Evolutionary conservation across 1,139 yeast genomes (phyloP), one percentile per base, ranked within the genome.

Genomic region (Debaryomyces psychrophilus): DNA sequence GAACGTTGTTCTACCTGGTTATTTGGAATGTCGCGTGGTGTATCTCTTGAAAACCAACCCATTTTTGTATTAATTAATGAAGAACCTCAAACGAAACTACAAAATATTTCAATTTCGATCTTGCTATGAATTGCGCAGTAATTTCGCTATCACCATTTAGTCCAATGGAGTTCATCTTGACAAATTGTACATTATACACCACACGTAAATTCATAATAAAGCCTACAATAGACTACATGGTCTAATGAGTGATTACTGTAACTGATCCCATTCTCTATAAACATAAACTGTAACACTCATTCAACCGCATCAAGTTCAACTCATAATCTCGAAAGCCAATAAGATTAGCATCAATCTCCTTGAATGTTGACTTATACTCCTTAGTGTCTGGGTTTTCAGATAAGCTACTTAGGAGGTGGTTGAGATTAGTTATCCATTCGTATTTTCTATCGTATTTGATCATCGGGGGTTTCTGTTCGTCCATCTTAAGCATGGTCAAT

Each of bases 1-100:
- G 76, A 66, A 27, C 65, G 63, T 50, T 74, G 79, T 47, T 68
- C 68, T 2, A 70, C 43, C 45, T 67, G 73, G 27, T 47, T 51
- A 12, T 50, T 26, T 12, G 43, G 43, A 12, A 39, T 20, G n/a
- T 12, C 20, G 8, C 31, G 23, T 11, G 44, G 31, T 44, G 41
- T 52, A 45, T 33, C 39, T 8, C 50, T 51, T 12, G 68, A 58
- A 48, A 61, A 61, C 64, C 67, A 62, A 26, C 59, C 67, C 69
- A 65, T 65, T 37, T 33, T 14, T 52, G 27, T 22, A 28, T 29
- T 11, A 15, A n/a, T 29, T 36, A 15, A 8, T 36, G 20, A 22
- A 18, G 11, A 28, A 38, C 14, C 5, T 27, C n/a, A 37, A 25
- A 37, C 9, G 5, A 27, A 38, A 17, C 2, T 11, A 8, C 9